A percentile compares a stretch with the other conserved stretches of the same genome.
Evolutionary conservation across 495 filamentous ascomycete species (phyloP).

Genomic region (Rostrohypoxylon terebratum): DNA sequence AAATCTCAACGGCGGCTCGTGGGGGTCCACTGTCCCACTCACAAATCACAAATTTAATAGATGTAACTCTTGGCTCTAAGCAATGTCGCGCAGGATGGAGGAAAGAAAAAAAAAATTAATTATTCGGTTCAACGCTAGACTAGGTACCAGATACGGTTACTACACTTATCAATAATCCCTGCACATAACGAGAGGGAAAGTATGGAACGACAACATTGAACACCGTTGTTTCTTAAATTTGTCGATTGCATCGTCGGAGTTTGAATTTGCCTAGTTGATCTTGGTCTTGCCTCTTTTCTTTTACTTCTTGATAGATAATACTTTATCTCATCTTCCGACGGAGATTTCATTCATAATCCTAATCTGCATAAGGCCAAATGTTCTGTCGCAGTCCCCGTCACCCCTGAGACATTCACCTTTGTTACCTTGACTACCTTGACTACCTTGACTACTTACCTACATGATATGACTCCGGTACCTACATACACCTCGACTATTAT

Average conservation of each 20-base stretch:
- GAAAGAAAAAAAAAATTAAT: slow-evolving; percentile 30
- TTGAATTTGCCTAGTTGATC: slow-evolving; percentile 12
- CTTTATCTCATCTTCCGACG: slow-evolving; percentile 24
- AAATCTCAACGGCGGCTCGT: slow-evolving; percentile 32
- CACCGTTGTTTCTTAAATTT: slow-evolving; percentile 42
- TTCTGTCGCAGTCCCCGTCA: slow-evolving; percentile 27
- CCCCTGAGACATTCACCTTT: slow-evolving; percentile 42
- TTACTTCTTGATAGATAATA: slow-evolving; percentile 1
- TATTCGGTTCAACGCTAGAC: slow-evolving; percentile 27
- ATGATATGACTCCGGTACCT: too few relatives aligned
- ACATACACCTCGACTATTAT: background rate
- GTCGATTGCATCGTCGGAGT: slow-evolving; percentile 21
- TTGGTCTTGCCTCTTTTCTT: background rate
- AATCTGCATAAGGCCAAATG: slow-evolving; percentile 30
- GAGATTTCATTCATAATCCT: slow-evolving; percentile 18
- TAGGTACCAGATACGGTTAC: slow-evolving; percentile 41
- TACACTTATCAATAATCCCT: slow-evolving; percentile 39
- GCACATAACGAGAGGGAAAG: slow-evolving; percentile 31
- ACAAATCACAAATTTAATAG: slow-evolving; percentile 42
- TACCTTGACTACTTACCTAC: too few relatives aligned
- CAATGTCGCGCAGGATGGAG: slow-evolving; percentile 38
- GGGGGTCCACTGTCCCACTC: slow-evolving; percentile 38
- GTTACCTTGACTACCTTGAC: slow-evolving; percentile 27
- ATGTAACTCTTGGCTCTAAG: slow-evolving; percentile 39
- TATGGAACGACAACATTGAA: slow-evolving; percentile 43